These are phyloP conservation scores for Citrus unshiu DNA, from an alignment of 345 rosid species.

Conservation along the genomic window DNA sequence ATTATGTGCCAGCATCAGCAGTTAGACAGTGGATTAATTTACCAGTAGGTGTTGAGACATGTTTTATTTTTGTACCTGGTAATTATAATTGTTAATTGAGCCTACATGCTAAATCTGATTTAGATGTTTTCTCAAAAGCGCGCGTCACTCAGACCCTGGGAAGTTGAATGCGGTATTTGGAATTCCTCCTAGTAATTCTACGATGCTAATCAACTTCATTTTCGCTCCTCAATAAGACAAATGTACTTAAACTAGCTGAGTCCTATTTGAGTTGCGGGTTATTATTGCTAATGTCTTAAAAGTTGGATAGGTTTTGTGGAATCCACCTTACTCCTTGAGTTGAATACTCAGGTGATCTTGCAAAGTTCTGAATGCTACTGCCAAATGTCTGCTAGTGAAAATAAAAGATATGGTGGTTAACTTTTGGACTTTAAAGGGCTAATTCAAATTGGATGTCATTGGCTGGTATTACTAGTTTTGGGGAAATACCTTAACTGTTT, in stretches of 20 bases:
- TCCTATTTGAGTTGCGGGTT: background rate
- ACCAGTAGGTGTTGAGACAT: background rate
- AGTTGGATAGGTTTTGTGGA: background rate
- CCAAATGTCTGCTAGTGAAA: background rate
- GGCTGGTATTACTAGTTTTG: background rate
- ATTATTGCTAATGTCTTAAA: background rate
- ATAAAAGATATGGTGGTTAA: background rate
- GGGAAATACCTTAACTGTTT: conserved; percentile 27
- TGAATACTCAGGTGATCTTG: background rate
- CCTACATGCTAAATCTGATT: background rate
- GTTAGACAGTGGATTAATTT: background rate
- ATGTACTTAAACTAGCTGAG: background rate
- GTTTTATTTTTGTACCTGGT: background rate
- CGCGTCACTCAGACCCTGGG: background rate
- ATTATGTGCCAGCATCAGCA: background rate
- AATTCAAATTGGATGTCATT: background rate
- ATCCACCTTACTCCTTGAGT: background rate
- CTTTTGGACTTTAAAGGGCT: background rate
- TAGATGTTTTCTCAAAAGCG: background rate
- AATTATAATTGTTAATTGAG: background rate
- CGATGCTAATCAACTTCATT: background rate
- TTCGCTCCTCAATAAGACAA: background rate
- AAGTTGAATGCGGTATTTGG: background rate
- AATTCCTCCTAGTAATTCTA: background rate
- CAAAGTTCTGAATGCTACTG: background rate